A percentile compares a stretch with the other conserved stretches of the same genome.
phyloP scores from a whole-genome alignment of 1,284 basidiomycete genomes.

The Phylloboletellus chloephorus region DNA sequence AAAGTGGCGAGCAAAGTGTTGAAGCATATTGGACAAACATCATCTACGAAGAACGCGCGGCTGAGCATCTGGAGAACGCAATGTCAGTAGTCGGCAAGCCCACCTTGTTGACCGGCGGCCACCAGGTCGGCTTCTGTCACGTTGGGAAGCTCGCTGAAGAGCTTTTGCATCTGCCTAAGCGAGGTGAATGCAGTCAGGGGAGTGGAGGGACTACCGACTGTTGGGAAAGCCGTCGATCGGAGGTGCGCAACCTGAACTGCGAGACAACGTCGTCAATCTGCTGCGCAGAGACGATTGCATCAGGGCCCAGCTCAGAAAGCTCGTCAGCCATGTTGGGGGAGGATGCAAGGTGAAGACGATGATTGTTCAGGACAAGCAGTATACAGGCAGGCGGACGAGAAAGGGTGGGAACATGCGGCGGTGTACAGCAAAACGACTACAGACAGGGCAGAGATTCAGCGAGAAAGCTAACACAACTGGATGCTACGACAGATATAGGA shows the following conservation, averaged over 20 bases:
- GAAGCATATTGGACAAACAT: slow-evolving; percentile 66
- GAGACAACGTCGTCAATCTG: slow-evolving; percentile 32
- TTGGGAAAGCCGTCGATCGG: slow-evolving; percentile 23
- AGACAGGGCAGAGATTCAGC: slow-evolving; percentile 28
- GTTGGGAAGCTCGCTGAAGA: slow-evolving; percentile 38
- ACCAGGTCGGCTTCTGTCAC: slow-evolving; percentile 41
- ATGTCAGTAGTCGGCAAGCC: not conserved
- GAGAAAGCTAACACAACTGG: slow-evolving; percentile 24
- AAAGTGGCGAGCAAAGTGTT: slow-evolving; percentile 57
- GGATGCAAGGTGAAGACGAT: not conserved
- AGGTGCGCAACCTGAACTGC: slow-evolving; percentile 27
- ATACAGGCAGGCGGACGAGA: slow-evolving; percentile 3
- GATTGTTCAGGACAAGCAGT: not conserved
- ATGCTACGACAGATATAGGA: slow-evolving; percentile 24
- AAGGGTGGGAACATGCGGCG: slow-evolving; percentile 28
- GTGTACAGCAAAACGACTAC: slow-evolving; percentile 26
- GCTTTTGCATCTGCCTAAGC: slow-evolving; percentile 31
- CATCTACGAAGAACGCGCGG: slow-evolving; percentile 38
- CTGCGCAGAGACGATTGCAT: slow-evolving; percentile 20
- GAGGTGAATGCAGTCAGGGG: slow-evolving; percentile 11
- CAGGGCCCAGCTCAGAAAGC: slow-evolving; percentile 6
- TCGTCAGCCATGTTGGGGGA: slow-evolving; percentile 24
- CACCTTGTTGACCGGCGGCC: slow-evolving; percentile 36
- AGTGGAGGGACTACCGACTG: slow-evolving; percentile 16
- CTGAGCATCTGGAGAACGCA: not conserved